A percentile compares a stretch with the other conserved stretches of the same genome.
phyloP scores from a whole-genome alignment of 352 stramenopile species.

The Blastocystis sp. region DNA sequence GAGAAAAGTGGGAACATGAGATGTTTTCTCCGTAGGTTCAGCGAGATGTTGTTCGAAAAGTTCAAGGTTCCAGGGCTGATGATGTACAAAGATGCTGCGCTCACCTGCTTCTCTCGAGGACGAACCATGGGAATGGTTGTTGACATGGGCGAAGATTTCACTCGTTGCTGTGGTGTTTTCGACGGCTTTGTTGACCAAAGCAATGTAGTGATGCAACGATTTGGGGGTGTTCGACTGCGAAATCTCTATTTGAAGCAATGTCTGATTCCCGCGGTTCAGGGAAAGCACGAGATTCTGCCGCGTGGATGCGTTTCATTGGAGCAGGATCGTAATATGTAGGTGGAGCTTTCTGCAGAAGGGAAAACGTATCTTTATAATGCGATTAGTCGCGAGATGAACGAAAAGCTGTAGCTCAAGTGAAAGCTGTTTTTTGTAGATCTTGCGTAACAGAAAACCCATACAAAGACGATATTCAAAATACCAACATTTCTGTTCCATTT shows the following conservation, averaged over 20 bases:
- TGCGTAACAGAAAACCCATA: constrained; percentile 38
- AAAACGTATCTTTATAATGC: neutral
- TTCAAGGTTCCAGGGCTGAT: constrained; percentile 80
- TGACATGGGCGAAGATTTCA: constrained; percentile 76
- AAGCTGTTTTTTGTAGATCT: neutral
- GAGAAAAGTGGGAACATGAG: constrained; percentile 65
- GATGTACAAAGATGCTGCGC: constrained; percentile 77
- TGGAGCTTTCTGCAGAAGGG: neutral
- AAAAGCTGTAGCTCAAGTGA: constrained; percentile 1
- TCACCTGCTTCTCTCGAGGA: constrained; percentile 79
- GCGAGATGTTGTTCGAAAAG: constrained; percentile 83
- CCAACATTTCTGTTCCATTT: neutral
- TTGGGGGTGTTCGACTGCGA: neutral
- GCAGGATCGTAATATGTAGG: neutral
- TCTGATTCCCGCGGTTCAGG: neutral
- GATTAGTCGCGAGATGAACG: neutral
- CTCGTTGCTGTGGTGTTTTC: constrained; percentile 76
- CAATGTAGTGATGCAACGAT: constrained; percentile 24
- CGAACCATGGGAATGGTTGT: constrained; percentile 75
- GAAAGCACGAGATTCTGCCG: neutral
- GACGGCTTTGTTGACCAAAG: constrained; percentile 75
- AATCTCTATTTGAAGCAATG: neutral
- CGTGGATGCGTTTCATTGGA: neutral
- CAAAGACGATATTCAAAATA: neutral
- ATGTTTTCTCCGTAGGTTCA: constrained; percentile 71